Percentiles rank a stretch among this genome's conserved stretches.
phyloP scores from a whole-genome alignment of 2,329 filamentous ascomycete species.

The Microcera coccophila region DNA sequence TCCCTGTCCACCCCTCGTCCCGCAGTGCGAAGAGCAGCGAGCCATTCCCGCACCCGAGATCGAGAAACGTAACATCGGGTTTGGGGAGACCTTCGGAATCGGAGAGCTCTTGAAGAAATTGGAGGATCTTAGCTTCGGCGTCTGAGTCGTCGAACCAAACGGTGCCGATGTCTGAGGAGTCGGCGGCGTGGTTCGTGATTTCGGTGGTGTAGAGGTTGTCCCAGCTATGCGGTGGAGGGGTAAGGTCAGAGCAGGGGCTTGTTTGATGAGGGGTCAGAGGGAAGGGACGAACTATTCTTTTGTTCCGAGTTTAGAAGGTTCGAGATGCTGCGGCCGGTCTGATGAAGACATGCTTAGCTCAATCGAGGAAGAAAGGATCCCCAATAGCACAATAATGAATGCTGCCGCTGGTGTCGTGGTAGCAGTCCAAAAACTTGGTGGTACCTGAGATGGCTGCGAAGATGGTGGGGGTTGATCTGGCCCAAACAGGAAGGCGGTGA shows the following conservation, averaged over 20 bases:
- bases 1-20: constrained; percentile 59
- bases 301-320: constrained; percentile 76
- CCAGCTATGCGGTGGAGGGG: constrained; percentile 53
- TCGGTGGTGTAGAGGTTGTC: constrained; percentile 69
- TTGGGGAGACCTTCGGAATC: constrained; percentile 25
- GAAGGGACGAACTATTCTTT: constrained; percentile 72
- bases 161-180: constrained; percentile 78
- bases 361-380: neutral
- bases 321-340: constrained; percentile 59
- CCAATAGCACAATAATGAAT: too few relatives aligned
- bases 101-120: constrained; percentile 53
- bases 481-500: constrained; percentile 25
- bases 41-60: constrained; percentile 92
- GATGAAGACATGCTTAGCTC: constrained; percentile 14
- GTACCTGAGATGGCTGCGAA: neutral
- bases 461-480: constrained; percentile 21
- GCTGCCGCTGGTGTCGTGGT: neutral
- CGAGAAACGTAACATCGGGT: constrained; percentile 60
- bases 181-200: constrained; percentile 64
- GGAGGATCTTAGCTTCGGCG: constrained; percentile 76
- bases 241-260: constrained; percentile 3
- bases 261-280: too few relatives aligned
- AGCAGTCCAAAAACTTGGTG: neutral
- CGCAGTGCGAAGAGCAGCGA: constrained; percentile 81
- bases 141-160: constrained; percentile 95